A percentile compares a stretch with the other conserved stretches of the same genome.
phyloP scores from a whole-genome alignment of 169 alveolate species.

The Cyclospora cayetanensis region DNA sequence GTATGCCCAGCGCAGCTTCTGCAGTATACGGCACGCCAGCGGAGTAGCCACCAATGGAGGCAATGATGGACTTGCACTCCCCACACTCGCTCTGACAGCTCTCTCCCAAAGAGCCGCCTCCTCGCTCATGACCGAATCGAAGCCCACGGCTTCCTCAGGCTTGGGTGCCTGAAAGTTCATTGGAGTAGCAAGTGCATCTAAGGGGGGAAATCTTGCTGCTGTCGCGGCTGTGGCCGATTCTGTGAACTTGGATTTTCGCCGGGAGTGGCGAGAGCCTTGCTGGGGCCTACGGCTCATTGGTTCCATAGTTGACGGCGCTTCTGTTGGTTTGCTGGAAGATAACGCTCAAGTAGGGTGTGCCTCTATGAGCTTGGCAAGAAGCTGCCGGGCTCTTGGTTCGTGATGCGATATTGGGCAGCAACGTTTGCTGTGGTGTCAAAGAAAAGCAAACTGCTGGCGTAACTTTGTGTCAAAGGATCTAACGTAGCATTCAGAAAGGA shows the following conservation, averaged over 20 bases:
- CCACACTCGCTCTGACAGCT: background rate
- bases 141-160: conserved; percentile 24
- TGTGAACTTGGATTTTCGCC: conserved; percentile 15
- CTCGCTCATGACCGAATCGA: background rate
- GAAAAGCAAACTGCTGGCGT: too few relatives aligned
- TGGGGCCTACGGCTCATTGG: background rate
- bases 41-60: conserved; percentile 42
- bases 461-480: too few relatives aligned
- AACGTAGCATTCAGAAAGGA: too few relatives aligned
- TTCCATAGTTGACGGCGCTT: background rate
- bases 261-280: background rate
- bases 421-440: too few relatives aligned
- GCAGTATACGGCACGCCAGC: conserved; percentile 3
- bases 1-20: conserved; percentile 43
- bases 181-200: background rate
- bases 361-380: too few relatives aligned
- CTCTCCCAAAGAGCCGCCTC: background rate
- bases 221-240: conserved; percentile 4
- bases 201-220: background rate
- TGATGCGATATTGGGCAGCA: too few relatives aligned
- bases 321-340: background rate
- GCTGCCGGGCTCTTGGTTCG: too few relatives aligned
- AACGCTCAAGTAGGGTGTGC: too few relatives aligned
- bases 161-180: background rate
- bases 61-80: background rate